These are phyloP conservation scores for Nothophoma quercina DNA, from an alignment of 2,329 filamentous ascomycete species.

Conservation along the genomic window DNA sequence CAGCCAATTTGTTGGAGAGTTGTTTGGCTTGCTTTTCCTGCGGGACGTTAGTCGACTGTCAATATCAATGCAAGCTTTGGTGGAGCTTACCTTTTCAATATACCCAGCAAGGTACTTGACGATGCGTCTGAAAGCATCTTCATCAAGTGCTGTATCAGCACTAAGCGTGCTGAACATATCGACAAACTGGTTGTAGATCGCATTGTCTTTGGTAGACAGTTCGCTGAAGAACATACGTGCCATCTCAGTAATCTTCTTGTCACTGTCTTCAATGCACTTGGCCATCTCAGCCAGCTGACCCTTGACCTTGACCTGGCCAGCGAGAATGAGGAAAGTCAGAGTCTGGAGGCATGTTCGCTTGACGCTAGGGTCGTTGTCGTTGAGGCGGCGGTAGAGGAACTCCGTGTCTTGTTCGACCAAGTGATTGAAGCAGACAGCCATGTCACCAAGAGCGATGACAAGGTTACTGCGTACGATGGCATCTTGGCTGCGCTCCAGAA, in stretches of 20 bases:
- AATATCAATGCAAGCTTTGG: background rate
- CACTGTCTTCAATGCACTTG: slow-evolving; percentile 96
- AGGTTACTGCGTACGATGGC: slow-evolving; percentile 94
- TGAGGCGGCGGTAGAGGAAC: slow-evolving; percentile 92
- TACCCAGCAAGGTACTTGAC: slow-evolving; percentile 94
- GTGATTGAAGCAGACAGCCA: slow-evolving; percentile 99
- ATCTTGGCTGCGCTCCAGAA: slow-evolving; percentile 92
- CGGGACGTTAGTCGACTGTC: slow-evolving; percentile 20
- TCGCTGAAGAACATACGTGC: slow-evolving; percentile 99
- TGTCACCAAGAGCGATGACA: slow-evolving; percentile 95
- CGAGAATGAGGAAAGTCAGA: slow-evolving; percentile 93
- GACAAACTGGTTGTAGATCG: slow-evolving; percentile 98
- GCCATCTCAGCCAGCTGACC: slow-evolving; percentile 98
- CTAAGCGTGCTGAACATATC: slow-evolving; percentile 97
- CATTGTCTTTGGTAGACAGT: slow-evolving; percentile 96
- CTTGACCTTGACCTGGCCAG: slow-evolving; percentile 99
- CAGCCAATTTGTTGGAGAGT: slow-evolving; percentile 89
- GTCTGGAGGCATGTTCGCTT: slow-evolving; percentile 99
- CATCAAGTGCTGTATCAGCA: slow-evolving; percentile 79
- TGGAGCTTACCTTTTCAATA: slow-evolving; percentile 81
- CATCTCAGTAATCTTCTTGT: slow-evolving; percentile 91
- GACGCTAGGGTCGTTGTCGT: slow-evolving; percentile 85
- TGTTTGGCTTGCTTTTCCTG: slow-evolving; percentile 98
- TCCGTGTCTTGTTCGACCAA: slow-evolving; percentile 99
- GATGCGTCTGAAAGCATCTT: slow-evolving; percentile 85